A percentile compares a stretch with the other conserved stretches of the same genome.
Conservation (phyloP, 2,329 filamentous ascomycete genomes). For the Calonectria multiphialidica region DNA sequence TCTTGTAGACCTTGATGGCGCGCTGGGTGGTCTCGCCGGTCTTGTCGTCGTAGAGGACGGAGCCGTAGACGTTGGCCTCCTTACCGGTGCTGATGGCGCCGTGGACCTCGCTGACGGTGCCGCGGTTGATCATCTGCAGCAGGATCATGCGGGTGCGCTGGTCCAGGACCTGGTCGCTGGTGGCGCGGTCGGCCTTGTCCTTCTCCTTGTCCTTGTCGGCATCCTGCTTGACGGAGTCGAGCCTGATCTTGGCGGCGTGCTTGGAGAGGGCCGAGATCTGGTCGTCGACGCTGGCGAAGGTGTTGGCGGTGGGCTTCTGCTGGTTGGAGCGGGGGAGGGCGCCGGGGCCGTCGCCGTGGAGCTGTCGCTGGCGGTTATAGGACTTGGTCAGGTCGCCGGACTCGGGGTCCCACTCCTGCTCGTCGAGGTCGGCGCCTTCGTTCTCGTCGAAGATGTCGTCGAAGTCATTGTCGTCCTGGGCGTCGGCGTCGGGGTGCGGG, state of each 20-base stretch:
- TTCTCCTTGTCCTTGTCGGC: conserved; percentile 68
- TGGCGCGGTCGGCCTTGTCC: conserved; percentile 94
- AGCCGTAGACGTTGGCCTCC: conserved; percentile 98
- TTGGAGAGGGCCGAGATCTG: conserved; percentile 87
- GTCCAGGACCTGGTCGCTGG: conserved; percentile 94
- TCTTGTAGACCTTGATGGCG: conserved; percentile 99
- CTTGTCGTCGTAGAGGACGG: conserved; percentile 72
- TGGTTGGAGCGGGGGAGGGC: conserved; percentile 79
- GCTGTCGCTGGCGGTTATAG: conserved; percentile 85
- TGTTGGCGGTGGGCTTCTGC: conserved; percentile 85
- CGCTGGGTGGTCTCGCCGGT: conserved; percentile 74
- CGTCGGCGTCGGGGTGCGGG: conserved; percentile 34
- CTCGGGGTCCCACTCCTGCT: conserved; percentile 71
- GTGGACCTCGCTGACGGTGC: conserved; percentile 90
- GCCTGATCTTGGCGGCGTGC: conserved; percentile 86
- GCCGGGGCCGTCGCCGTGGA: conserved; percentile 62
- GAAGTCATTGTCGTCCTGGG: conserved; percentile 40
- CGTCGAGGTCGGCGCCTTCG: conserved; percentile 68
- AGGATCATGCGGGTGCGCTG: conserved; percentile 95
- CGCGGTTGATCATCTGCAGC: conserved; percentile 94
- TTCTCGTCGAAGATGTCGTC: conserved; percentile 50
- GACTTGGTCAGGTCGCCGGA: conserved; percentile 83
- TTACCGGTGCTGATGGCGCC: conserved; percentile 97
- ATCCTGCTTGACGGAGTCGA: conserved; percentile 73
- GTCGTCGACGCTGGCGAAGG: conserved; percentile 83